Evolutionary conservation across 2,329 filamentous ascomycete genomes (phyloP).

Genomic region (Aschersonia sp.): DNA sequence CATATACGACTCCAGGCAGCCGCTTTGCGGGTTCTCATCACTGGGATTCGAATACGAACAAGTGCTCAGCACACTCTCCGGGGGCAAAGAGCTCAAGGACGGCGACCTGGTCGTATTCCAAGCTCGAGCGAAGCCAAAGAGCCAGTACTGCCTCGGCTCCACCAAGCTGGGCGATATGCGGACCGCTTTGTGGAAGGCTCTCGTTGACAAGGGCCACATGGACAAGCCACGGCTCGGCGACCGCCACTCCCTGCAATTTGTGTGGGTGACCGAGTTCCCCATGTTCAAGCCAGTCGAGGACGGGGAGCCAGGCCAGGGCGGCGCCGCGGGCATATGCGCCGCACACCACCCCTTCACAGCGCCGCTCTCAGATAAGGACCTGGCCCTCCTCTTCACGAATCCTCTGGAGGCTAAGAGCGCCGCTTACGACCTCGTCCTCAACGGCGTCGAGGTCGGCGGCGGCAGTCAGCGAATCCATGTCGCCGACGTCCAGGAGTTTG

Average conservation of each 20-base stretch:
- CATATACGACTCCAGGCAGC: conserved; percentile 57
- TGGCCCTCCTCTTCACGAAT: conserved; percentile 57
- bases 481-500: conserved; percentile 65
- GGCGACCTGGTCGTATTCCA: conserved; percentile 76
- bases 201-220: conserved; percentile 48
- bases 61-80: conserved; percentile 20
- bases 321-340: conserved; percentile 63
- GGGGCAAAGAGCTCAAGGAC: conserved; percentile 28
- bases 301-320: conserved; percentile 63
- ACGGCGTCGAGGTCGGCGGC: conserved; percentile 86
- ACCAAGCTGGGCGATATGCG: conserved; percentile 59
- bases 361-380: conserved; percentile 55
- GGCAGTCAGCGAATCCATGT: conserved; percentile 88
- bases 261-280: conserved; percentile 85
- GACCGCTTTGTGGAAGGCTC: conserved; percentile 51
- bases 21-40: conserved; percentile 61
- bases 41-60: conserved; percentile 56
- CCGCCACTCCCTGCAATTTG: conserved; percentile 42
- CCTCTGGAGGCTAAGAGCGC: conserved; percentile 65
- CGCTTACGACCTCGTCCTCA: conserved; percentile 92
- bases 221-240: conserved; percentile 21
- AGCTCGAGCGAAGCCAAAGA: conserved; percentile 52
- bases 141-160: conserved; percentile 43
- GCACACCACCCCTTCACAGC: conserved; percentile 97
- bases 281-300: conserved; percentile 66